A percentile compares a stretch with the other conserved stretches of the same genome.
Conservation (phyloP, 805 yeast genomes). For the Yarrowia phangngaensis region DNA sequence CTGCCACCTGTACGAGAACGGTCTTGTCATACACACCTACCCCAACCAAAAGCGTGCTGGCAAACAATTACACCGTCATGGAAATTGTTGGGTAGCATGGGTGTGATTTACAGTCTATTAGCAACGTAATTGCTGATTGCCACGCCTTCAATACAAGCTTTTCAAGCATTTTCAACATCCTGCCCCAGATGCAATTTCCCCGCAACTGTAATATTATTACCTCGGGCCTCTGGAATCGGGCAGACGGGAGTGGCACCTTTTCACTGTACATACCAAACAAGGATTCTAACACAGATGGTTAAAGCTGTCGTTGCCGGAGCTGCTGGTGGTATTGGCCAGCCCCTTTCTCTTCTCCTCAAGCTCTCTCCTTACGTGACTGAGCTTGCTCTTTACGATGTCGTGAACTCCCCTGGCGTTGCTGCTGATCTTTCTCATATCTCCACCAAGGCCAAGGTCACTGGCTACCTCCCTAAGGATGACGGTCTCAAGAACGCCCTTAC, state of each 20-base stretch:
- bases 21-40: too few species aligned
- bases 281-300: conserved; percentile 31
- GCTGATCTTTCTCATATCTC: conserved; percentile 93
- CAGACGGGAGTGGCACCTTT: not conserved
- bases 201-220: not conserved
- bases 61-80: too few species aligned
- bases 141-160: too few species aligned
- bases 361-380: conserved; percentile 83
- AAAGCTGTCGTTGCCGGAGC: conserved; percentile 90
- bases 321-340: conserved; percentile 97
- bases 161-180: too few species aligned
- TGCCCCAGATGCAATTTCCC: too few species aligned
- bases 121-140: too few species aligned
- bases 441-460: conserved; percentile 83
- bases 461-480: conserved; percentile 76
- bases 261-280: not conserved
- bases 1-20: too few species aligned
- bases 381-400: conserved; percentile 80
- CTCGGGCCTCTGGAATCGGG: not conserved
- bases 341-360: conserved; percentile 76
- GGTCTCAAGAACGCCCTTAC: conserved; percentile 63
- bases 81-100: too few species aligned
- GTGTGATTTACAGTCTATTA: too few species aligned
- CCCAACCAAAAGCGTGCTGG: too few species aligned
- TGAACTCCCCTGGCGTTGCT: conserved; percentile 95